Evolutionary conservation across 495 filamentous ascomycete species (phyloP).

Genomic region (Neurospora africana): DNA sequence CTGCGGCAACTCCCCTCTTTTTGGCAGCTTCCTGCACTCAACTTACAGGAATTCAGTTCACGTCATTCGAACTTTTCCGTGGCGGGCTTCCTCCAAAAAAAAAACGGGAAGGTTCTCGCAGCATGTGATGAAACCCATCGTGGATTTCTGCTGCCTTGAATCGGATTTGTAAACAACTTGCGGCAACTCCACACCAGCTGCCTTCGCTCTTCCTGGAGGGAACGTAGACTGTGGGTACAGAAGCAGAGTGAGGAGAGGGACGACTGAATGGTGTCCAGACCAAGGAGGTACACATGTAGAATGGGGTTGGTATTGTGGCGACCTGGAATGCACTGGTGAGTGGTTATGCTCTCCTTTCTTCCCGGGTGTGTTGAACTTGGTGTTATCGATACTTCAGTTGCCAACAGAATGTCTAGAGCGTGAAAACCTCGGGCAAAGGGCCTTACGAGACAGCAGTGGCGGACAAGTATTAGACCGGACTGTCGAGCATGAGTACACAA

Average conservation of each 20-base stretch:
- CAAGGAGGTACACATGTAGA: neutral
- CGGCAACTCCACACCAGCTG: neutral
- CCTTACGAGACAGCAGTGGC: neutral
- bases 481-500: neutral
- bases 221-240: neutral
- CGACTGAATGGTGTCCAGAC: neutral
- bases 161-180: neutral
- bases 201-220: neutral
- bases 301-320: neutral
- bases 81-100: neutral
- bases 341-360: neutral
- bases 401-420: neutral
- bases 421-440: neutral
- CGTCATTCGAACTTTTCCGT: neutral
- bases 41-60: no score
- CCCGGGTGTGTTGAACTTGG: neutral
- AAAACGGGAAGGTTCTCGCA: neutral
- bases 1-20: neutral
- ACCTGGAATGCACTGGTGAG: neutral
- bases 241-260: neutral
- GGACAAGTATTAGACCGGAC: neutral
- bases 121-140: neutral
- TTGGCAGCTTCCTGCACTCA: neutral
- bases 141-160: neutral
- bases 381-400: neutral